Evolutionary conservation across 495 filamentous ascomycete genomes (phyloP), one percentile per base, ranked within the genome.

Genomic region (Annulohypoxylon nitens): DNA sequence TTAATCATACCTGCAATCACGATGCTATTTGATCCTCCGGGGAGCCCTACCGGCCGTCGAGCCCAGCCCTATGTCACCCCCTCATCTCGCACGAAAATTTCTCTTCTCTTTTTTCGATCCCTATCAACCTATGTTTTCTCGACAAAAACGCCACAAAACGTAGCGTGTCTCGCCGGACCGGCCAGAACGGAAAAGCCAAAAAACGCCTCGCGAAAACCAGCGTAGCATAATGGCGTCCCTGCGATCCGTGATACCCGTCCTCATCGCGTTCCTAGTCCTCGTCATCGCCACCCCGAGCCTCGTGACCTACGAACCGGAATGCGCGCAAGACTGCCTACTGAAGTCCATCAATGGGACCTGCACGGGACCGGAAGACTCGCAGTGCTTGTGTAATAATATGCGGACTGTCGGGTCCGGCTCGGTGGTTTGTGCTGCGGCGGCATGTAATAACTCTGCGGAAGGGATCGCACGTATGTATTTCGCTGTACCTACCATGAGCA

Each of bases 361-460:
- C 48, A 50, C 63, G 37, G 61, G 67, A 2, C 33, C 71, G 23
- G 30, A 43, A 26, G 74, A 78, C 18, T 64, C 55, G 58, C 6
- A 47, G 9, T 78, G 76, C 26, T 67, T 78, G 8, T 78, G 76
- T 36, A 59, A 12, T 7, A 69, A 72, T 39, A 59, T 64, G 34
- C n/a, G 26, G 34, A 16, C 6, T 1, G 64, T 78, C 51, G 47
- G 64, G 18, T 41, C 53, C 7, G 26, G 59, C 30, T 34, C 73
- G 34, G 9, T 58, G 26, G 3, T 36, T 20, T 78, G 76, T 18
- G 67, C 69, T 23, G 10, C 54, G 7, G 33, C 23, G 26, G 60
- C 55, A 0, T 76, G 76, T 47, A 23, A 33, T 0, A 67, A 68
- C 25, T 47, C 54, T 39, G 58, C 62, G 3, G 59, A 68, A 16